phyloP scores from a whole-genome alignment of 1,284 basidiomycete genomes.

The Polyporus tsugae region DNA sequence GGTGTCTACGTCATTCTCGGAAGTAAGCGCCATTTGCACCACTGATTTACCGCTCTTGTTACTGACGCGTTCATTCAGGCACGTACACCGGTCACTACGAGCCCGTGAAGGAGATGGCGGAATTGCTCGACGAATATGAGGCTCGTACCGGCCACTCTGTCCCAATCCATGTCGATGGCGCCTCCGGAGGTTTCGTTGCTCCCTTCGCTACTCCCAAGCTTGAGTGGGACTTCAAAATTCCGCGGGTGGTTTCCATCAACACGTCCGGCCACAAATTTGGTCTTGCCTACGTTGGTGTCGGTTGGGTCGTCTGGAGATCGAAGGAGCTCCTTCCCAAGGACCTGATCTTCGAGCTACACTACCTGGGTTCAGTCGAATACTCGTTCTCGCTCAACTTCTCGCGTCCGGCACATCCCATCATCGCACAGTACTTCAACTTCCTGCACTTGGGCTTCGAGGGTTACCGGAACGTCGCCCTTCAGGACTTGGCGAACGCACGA shows the following conservation, averaged over 20 bases:
- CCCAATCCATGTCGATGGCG: constrained; percentile 88
- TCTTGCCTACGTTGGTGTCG: constrained; percentile 86
- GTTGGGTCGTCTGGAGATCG: constrained; percentile 88
- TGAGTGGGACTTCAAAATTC: constrained; percentile 88
- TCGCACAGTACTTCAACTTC: constrained; percentile 94
- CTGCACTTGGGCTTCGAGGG: constrained; percentile 87
- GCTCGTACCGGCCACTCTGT: constrained; percentile 79
- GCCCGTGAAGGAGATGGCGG: constrained; percentile 87
- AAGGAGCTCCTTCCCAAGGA: constrained; percentile 84
- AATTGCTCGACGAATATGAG: constrained; percentile 89
- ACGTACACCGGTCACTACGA: constrained; percentile 97
- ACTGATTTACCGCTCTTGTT: neutral
- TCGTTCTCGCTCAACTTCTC: constrained; percentile 96
- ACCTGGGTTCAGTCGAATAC: constrained; percentile 65
- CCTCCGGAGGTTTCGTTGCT: constrained; percentile 86
- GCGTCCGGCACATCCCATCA: constrained; percentile 89
- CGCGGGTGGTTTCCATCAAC: constrained; percentile 91
- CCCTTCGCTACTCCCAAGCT: constrained; percentile 85
- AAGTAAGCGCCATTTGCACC: constrained; percentile 51
- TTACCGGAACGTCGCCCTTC: constrained; percentile 77
- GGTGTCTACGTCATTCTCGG: constrained; percentile 85
- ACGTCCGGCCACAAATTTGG: constrained; percentile 93
- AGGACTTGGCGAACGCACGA: constrained; percentile 86
- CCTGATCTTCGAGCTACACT: constrained; percentile 94
- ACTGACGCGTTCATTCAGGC: constrained; percentile 43